Base-by-base conservation (phyloP, 1,284 basidiomycete genomes). In the Pseudozyma sp. region DNA sequence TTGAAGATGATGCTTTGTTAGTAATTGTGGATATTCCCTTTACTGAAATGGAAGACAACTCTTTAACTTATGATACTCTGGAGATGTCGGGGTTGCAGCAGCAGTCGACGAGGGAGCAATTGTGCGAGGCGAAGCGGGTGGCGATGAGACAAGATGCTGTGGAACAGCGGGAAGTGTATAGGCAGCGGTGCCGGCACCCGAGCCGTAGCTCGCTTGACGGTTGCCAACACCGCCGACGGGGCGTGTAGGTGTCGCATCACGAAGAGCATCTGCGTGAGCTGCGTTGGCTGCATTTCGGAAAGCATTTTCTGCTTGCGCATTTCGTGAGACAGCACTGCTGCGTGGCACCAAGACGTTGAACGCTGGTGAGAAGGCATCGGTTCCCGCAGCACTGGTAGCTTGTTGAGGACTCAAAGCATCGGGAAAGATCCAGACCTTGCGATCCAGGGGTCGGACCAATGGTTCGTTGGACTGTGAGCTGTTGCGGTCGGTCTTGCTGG, bases 361-460 rank as follows among this genome's bases (percentile, higher is more conserved):
- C 12, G 68, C 64, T 9, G 72, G 69, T 4, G 76, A 78, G 57
- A 67, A 72, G 12, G 64, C 60, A 14, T 69, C 59, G 64, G 60
- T 70, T 3, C 45, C 44, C 10, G 65, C 55, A 4, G 35, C 61
- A 19, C 44, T 34, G 13, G 63, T 54, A 40, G 67, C 76, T 51
- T 76, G 60, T 21, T 75, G 42, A 1, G 76, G 73, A 50, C 59
- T 54, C 43, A 78, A 50, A 12, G 54, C 54, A 25, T 65, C 68
- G 0, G 76, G 72, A 8, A 78, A 61, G 43, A 78, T 68, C 65
- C 70, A 70, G 49, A 78, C 62, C 21, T 68, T 71, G 42, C 72
- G 63, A 36, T 78, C 76, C 5, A 75, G 38, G 16, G 76, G 76
- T 13, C 69, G 60, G 14, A 78, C 69, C 13, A 72, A 52, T 5